Percentiles rank a stretch among this genome's conserved stretches.
Evolutionary conservation across 1,284 basidiomycete genomes (phyloP).

Genomic region (Apiotrichum mycotoxinovorans): DNA sequence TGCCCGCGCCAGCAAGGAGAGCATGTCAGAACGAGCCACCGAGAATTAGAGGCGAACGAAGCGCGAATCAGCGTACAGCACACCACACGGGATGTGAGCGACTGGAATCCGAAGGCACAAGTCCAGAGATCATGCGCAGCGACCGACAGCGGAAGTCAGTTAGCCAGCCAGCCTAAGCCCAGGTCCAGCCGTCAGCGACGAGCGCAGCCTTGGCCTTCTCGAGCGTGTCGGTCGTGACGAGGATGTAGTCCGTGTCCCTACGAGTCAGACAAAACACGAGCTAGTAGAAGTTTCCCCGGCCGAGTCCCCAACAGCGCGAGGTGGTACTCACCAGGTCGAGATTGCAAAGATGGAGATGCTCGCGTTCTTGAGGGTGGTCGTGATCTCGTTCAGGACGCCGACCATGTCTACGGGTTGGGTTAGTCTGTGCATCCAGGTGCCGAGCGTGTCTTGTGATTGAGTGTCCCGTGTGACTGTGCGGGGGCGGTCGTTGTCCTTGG

Average conservation of each 20-base stretch:
- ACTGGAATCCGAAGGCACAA: too few relatives aligned
- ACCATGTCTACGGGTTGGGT: constrained; percentile 53
- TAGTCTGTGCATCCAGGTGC: background rate
- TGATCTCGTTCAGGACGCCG: constrained; percentile 60
- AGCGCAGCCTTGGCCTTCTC: constrained; percentile 22
- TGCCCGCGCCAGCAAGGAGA: too few relatives aligned
- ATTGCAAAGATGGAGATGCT: constrained; percentile 61
- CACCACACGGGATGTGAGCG: too few relatives aligned
- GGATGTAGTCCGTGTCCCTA: constrained; percentile 39
- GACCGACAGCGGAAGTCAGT: too few relatives aligned
- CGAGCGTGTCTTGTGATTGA: too few relatives aligned
- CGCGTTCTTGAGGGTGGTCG: constrained; percentile 58
- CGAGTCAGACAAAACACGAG: constrained; percentile 4
- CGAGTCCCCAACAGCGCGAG: background rate
- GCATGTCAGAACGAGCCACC: too few relatives aligned
- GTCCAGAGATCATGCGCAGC: too few relatives aligned
- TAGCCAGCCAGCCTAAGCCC: background rate
- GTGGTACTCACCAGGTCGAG: constrained; percentile 61
- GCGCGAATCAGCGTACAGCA: too few relatives aligned
- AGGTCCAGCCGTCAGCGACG: constrained; percentile 26
- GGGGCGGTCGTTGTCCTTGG: too few relatives aligned
- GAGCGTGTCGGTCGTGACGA: constrained; percentile 27
- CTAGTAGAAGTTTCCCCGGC: too few relatives aligned
- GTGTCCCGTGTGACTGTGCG: too few relatives aligned
- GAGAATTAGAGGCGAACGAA: too few relatives aligned